These are phyloP conservation scores for Bryopsis sp. DNA, from an alignment of 139 green algal genomes.

Conservation along the genomic window DNA sequence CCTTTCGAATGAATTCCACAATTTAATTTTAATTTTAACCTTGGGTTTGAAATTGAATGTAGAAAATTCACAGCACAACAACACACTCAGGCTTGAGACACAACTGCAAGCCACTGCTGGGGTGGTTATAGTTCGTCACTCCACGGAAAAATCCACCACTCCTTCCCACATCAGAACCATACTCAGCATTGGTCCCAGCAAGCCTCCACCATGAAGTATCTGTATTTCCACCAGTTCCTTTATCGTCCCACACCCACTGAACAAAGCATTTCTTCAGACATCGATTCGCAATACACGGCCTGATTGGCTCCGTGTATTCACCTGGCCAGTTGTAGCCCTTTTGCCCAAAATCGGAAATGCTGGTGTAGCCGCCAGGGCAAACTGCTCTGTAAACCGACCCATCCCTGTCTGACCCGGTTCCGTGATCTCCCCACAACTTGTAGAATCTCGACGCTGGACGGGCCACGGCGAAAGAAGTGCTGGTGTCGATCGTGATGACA, in stretches of 20 bases:
- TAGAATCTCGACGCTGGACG: neutral
- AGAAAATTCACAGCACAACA: neutral
- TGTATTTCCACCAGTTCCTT: neutral
- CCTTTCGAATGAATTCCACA: too few species aligned
- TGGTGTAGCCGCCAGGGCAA: neutral
- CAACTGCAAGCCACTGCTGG: neutral
- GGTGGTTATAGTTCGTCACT: neutral
- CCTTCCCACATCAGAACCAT: neutral
- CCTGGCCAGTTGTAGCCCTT: neutral
- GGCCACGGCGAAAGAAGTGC: neutral
- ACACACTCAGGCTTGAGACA: neutral
- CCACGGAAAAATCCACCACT: neutral
- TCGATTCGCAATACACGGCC: neutral
- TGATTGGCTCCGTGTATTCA: neutral
- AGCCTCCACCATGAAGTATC: neutral
- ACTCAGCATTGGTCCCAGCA: neutral
- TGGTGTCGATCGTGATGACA: neutral
- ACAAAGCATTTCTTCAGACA: neutral
- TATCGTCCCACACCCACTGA: neutral
- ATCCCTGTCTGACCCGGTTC: neutral
- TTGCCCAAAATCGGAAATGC: neutral
- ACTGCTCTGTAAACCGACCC: neutral
- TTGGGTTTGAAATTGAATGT: too few species aligned
- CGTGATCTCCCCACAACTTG: neutral
- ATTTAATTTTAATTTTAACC: too few species aligned